These are phyloP conservation scores for Kodamaea nitidulidarum DNA, from an alignment of 805 yeast genomes.

Conservation along the genomic window DNA sequence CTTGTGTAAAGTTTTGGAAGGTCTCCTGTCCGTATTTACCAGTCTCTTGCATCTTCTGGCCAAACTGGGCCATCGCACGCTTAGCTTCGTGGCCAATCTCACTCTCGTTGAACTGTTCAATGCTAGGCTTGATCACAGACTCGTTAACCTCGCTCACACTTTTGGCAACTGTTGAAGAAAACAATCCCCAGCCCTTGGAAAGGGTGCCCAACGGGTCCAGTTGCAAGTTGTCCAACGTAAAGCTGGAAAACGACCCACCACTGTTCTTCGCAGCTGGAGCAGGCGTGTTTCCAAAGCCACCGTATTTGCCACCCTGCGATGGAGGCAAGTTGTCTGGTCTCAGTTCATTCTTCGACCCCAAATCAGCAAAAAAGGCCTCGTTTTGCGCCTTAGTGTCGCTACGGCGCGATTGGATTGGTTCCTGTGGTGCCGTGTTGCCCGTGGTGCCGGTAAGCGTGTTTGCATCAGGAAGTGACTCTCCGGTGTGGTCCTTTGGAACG, in stretches of 20 bases:
- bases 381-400: constrained; percentile 51
- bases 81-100: constrained; percentile 80
- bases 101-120: constrained; percentile 69
- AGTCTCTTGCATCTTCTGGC: constrained; percentile 88
- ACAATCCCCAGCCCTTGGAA: constrained; percentile 90
- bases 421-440: constrained; percentile 20
- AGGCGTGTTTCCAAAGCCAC: constrained; percentile 87
- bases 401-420: constrained; percentile 38
- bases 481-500: constrained; percentile 58
- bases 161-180: constrained; percentile 79
- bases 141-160: constrained; percentile 84
- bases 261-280: constrained; percentile 32
- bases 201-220: constrained; percentile 88
- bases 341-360: constrained; percentile 67
- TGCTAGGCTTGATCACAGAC: constrained; percentile 85
- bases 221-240: constrained; percentile 67
- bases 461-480: constrained; percentile 37
- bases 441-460: constrained; percentile 8
- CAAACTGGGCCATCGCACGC: constrained; percentile 95
- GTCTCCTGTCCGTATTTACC: constrained; percentile 71
- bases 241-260: constrained; percentile 48
- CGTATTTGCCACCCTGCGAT: constrained; percentile 88
- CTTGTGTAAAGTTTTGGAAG: constrained; percentile 51
- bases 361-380: constrained; percentile 75
- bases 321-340: constrained; percentile 84